These are phyloP conservation scores for Aquilaria sinensis DNA, from an alignment of 345 rosid species.

Conservation along the genomic window DNA sequence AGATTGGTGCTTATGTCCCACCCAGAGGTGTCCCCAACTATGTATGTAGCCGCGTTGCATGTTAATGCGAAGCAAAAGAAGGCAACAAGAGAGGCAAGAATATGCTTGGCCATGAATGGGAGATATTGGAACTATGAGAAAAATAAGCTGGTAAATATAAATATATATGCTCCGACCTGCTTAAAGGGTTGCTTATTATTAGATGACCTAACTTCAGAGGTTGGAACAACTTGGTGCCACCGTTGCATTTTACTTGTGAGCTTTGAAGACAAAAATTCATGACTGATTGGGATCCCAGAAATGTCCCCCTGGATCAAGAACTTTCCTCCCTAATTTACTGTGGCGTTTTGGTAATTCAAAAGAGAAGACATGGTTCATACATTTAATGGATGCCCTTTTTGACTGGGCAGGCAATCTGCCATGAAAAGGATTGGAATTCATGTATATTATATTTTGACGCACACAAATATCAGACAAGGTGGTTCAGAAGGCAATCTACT, in stretches of 20 bases:
- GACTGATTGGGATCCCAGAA: conserved; percentile 10
- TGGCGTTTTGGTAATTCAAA: conserved; percentile 6
- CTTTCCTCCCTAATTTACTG: background rate
- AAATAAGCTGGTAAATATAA: conserved; percentile 1
- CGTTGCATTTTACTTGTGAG: background rate
- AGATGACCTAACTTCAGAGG: conserved; percentile 37
- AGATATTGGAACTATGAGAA: background rate
- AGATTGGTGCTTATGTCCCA: conserved; percentile 91
- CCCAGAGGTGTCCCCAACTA: conserved; percentile 78
- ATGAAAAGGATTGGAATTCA: no score
- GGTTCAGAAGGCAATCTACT: no score
- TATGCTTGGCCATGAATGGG: conserved; percentile 27
- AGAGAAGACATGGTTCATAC: background rate
- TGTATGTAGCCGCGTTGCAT: conserved; percentile 50
- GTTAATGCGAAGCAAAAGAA: conserved; percentile 20
- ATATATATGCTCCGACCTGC: background rate
- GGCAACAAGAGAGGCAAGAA: conserved; percentile 11
- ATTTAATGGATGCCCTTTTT: background rate
- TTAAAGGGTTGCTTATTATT: conserved; percentile 21
- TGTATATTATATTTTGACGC: no score
- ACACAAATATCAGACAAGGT: no score
- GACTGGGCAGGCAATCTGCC: no score
- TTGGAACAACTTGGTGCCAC: background rate
- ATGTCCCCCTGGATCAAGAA: conserved; percentile 12
- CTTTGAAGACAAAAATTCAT: background rate